phyloP scores from a whole-genome alignment of 2,329 filamentous ascomycete species.

The Cytospora paraplurivora region DNA sequence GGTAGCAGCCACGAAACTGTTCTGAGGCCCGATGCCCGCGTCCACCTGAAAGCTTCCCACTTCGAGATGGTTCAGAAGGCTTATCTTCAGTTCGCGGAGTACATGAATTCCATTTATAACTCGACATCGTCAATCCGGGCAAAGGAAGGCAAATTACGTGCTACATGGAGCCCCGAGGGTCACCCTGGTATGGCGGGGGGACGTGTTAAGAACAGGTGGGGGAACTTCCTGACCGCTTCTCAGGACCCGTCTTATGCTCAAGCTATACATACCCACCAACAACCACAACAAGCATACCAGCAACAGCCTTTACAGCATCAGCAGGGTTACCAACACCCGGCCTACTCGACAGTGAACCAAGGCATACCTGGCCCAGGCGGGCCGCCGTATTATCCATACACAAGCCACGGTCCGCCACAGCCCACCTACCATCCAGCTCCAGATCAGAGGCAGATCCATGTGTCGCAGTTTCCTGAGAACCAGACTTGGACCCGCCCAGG shows the following conservation, averaged over 20 bases:
- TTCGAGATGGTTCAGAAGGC: conserved; percentile 16
- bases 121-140: neutral
- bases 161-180: neutral
- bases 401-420: neutral
- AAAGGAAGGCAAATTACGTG: neutral
- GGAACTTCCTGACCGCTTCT: neutral
- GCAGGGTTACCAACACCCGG: neutral
- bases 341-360: neutral
- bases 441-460: neutral
- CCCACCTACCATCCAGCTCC: neutral
- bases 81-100: conserved; percentile 19
- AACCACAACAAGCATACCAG: neutral
- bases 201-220: neutral
- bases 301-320: neutral
- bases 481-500: neutral
- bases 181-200: neutral
- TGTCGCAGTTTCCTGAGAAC: neutral
- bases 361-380: neutral
- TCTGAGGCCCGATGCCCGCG: neutral
- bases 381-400: neutral
- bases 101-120: conserved; percentile 15
- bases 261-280: neutral
- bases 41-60: conserved; percentile 6
- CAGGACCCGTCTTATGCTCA: neutral
- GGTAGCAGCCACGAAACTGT: conserved; percentile 1